Percentiles rank a stretch among this genome's conserved stretches.
phyloP scores from a whole-genome alignment of 768 basidiomycete species.

The Thelephora aurantiotincta region DNA sequence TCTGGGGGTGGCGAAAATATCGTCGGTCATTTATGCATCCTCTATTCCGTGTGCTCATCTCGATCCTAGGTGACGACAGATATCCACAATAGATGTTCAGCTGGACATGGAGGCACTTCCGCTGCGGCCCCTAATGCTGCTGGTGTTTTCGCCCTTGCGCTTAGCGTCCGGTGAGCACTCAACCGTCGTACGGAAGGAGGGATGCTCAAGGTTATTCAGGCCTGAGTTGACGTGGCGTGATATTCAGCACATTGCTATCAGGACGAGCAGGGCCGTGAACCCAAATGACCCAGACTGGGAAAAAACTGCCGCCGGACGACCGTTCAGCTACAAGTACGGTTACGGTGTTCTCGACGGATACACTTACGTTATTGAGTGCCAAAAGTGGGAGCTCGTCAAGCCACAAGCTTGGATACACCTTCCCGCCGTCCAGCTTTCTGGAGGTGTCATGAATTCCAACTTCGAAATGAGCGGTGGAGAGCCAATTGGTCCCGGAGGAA shows the following conservation, averaged over 20 bases:
- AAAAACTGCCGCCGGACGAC: slow-evolving; percentile 50
- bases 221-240: slow-evolving; percentile 97
- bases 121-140: slow-evolving; percentile 96
- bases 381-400: slow-evolving; percentile 77
- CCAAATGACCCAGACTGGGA: slow-evolving; percentile 93
- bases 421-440: slow-evolving; percentile 50
- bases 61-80: slow-evolving; percentile 78
- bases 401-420: slow-evolving; percentile 87
- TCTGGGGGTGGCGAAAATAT: slow-evolving; percentile 91
- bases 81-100: slow-evolving; percentile 72
- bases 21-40: slow-evolving; percentile 32
- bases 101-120: slow-evolving; percentile 86
- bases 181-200: slow-evolving; percentile 1
- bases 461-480: slow-evolving; percentile 48
- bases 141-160: slow-evolving; percentile 82
- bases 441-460: slow-evolving; percentile 40
- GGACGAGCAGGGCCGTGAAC: slow-evolving; percentile 66
- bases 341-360: slow-evolving; percentile 83
- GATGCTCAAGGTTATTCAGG: slow-evolving; percentile 22
- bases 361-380: slow-evolving; percentile 65
- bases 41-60: slow-evolving; percentile 4
- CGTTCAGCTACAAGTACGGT: slow-evolving; percentile 87
- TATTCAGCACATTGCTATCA: slow-evolving; percentile 79
- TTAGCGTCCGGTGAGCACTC: slow-evolving; percentile 61
- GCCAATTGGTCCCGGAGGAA: slow-evolving; percentile 49